Evolutionary conservation across 495 filamentous ascomycete species (phyloP).

Genomic region (Penicillium roqueforti): DNA sequence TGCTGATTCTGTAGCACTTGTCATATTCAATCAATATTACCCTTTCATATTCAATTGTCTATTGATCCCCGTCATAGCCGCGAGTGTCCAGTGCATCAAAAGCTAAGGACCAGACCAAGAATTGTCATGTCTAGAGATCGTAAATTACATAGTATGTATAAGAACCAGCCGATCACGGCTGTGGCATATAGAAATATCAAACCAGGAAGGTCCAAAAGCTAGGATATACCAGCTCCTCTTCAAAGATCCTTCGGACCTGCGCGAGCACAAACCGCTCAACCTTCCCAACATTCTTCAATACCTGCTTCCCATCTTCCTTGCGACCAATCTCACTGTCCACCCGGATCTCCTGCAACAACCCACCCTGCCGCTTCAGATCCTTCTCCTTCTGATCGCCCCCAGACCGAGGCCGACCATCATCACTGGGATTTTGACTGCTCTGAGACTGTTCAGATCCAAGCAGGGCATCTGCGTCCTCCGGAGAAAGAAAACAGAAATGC

Average conservation of each 20-base stretch:
- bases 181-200: slow-evolving; percentile 35
- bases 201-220: slow-evolving; percentile 98
- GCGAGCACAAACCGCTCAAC: slow-evolving; percentile 96
- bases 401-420: slow-evolving; percentile 21
- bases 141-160: slow-evolving; percentile 13
- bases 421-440: slow-evolving; percentile 22
- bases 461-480: slow-evolving; percentile 72
- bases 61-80: neutral
- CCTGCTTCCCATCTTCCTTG: slow-evolving; percentile 84
- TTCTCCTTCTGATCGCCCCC: slow-evolving; percentile 43
- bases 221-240: slow-evolving; percentile 97
- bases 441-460: slow-evolving; percentile 52
- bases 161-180: neutral
- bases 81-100: slow-evolving; percentile 2
- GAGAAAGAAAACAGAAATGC: slow-evolving; percentile 88
- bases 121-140: slow-evolving; percentile 10
- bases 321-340: slow-evolving; percentile 97
- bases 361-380: slow-evolving; percentile 59
- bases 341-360: slow-evolving; percentile 81
- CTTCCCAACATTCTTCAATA: slow-evolving; percentile 96
- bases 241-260: slow-evolving; percentile 93
- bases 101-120: neutral
- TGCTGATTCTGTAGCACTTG: neutral
- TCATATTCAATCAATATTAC: slow-evolving; percentile 1
- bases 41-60: neutral